Base-by-base conservation (phyloP, 768 basidiomycete species). In the Panus rudis region DNA sequence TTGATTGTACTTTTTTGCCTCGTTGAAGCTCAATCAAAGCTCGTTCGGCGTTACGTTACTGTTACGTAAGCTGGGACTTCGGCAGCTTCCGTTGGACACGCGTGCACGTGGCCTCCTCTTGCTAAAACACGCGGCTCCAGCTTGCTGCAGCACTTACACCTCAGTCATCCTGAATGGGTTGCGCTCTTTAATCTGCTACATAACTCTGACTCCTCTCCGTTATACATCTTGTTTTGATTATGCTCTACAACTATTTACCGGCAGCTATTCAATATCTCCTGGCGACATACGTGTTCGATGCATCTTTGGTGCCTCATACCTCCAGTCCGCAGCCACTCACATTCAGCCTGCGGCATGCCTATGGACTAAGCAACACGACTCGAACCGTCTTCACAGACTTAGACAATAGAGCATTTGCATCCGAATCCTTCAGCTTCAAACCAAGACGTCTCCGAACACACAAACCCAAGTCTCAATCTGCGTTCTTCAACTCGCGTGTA, bases 301-400 rank as follows among this genome's bases (percentile, higher is more conserved):
- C n/a, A n/a, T n/a, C n/a, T n/a, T 32, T 61, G 14, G 48, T 45
- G 42, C n/a, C 43, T 1, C 28, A 45, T 16, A 20, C 21, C 19
- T 11, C 35, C 7, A 31, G 21, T 10, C 27, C 30, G 12, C n/a
- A 17, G 13, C 27, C 44, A 11, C 54, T 83, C 5, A 69, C 65
- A 24, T 86, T 87, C 60, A 72, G 71, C 24, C 69, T 86, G 19
- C 78, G 84, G 26, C 84, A 86, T 57, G 64, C 72, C 31, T 81
- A 86, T 51, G 79, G 73, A 20, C 52, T 76, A 7, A 68, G 72
- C 33, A 70, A 76, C 47, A 57, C 64, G 17, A 78, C 79, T 3
- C 69, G 71, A 4, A 67, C 78, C 32, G 61, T 85, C 41, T 82
- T 88, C 56, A 64, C 75, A 14, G 71, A 88, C 50, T 53, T 78